A percentile compares a stretch with the other conserved stretches of the same genome.
These are phyloP conservation scores for Cyathus olla DNA, from an alignment of 1,284 basidiomycete genomes.

Conservation along the genomic window DNA sequence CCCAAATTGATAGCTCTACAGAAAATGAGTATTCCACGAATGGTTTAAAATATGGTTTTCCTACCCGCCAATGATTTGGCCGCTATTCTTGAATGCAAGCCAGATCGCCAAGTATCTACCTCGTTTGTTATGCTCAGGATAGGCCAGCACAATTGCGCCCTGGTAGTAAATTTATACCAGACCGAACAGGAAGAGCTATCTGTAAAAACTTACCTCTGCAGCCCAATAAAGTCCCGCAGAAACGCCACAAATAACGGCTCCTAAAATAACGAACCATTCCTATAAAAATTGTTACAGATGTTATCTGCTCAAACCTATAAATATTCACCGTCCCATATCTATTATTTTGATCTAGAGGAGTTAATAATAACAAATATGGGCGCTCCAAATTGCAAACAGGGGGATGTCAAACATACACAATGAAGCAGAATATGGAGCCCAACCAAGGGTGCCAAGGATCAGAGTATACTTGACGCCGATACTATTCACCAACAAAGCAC, in stretches of 20 bases:
- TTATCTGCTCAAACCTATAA: neutral
- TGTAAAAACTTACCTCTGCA: slow-evolving; percentile 12
- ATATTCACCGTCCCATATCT: slow-evolving; percentile 22
- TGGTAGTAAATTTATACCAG: neutral
- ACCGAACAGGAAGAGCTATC: neutral
- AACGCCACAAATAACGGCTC: slow-evolving; percentile 17
- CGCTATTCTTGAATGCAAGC: slow-evolving; percentile 26
- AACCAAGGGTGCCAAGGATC: slow-evolving; percentile 20
- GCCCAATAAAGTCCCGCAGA: slow-evolving; percentile 22
- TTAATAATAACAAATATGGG: too few species aligned
- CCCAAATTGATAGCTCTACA: slow-evolving; percentile 23
- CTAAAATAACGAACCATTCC: slow-evolving; percentile 15
- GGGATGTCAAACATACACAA: neutral
- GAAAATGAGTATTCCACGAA: neutral
- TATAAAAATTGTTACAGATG: slow-evolving; percentile 3
- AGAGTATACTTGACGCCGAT: slow-evolving; percentile 24
- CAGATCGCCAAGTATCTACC: slow-evolving; percentile 29
- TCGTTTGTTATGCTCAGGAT: slow-evolving; percentile 21
- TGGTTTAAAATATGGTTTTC: neutral
- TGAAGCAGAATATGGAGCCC: slow-evolving; percentile 22
- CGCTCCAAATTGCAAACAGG: neutral
- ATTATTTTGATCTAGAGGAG: slow-evolving; percentile 19
- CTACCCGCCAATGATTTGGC: slow-evolving; percentile 29
- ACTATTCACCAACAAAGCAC: slow-evolving; percentile 20
- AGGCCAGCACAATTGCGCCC: slow-evolving; percentile 22